These are phyloP conservation scores for Gossypium ekmanianum DNA, from an alignment of 345 rosid genomes.

Conservation along the genomic window DNA sequence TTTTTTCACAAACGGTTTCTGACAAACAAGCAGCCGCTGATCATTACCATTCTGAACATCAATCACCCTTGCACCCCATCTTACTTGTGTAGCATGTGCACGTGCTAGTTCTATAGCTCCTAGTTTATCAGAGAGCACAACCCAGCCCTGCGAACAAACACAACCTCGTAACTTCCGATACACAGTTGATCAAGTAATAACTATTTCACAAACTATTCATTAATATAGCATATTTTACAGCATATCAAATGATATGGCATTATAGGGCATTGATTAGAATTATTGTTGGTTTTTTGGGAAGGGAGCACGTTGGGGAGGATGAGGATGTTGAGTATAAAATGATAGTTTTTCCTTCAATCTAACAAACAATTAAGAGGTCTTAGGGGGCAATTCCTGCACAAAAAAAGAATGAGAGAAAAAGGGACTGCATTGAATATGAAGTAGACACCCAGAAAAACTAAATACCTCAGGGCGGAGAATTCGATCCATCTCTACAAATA, in stretches of 20 bases:
- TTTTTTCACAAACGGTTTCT: conserved; percentile 78
- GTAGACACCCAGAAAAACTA: background rate
- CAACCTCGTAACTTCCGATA: background rate
- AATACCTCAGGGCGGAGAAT: conserved; percentile 93
- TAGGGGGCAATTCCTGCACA: background rate
- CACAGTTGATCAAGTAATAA: background rate
- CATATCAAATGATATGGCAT: background rate
- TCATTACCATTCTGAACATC: conserved; percentile 93
- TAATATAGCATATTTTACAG: background rate
- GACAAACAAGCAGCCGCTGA: conserved; percentile 92
- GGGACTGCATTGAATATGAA: background rate
- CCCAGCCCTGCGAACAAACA: conserved; percentile 71
- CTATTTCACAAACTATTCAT: background rate
- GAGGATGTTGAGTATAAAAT: background rate
- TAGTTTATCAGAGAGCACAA: conserved; percentile 66
- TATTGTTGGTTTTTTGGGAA: background rate
- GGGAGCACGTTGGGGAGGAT: background rate
- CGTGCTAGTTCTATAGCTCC: conserved; percentile 83
- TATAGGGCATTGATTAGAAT: background rate
- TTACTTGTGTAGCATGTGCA: conserved; percentile 58
- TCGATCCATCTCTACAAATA: conserved; percentile 91
- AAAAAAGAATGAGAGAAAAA: background rate
- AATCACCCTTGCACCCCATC: conserved; percentile 97
- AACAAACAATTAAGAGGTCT: background rate
- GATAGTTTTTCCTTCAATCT: background rate